Evolutionary conservation across 768 basidiomycete genomes (phyloP).

Genomic region (Podaxis sp.): DNA sequence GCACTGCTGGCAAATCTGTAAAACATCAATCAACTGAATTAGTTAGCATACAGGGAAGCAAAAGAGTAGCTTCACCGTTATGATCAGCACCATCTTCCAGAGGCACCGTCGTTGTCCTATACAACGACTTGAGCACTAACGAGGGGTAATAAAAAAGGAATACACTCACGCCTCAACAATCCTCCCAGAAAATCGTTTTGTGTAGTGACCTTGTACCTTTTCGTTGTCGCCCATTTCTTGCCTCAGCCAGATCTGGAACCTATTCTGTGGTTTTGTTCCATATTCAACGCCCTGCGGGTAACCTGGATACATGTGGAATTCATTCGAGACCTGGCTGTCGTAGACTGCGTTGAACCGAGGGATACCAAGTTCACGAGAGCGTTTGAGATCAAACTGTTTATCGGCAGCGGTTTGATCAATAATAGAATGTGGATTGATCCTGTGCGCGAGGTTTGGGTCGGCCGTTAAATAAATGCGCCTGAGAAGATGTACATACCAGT

Average conservation of each 20-base stretch:
- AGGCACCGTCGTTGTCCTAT: constrained; percentile 56
- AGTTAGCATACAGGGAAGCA: neutral
- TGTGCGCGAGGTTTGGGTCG: constrained; percentile 24
- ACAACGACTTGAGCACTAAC: neutral
- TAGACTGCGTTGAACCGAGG: constrained; percentile 41
- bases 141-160: neutral
- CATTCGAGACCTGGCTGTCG: constrained; percentile 12
- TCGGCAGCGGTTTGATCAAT: constrained; percentile 28
- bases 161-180: constrained; percentile 53
- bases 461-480: neutral
- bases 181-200: constrained; percentile 36
- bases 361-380: constrained; percentile 41
- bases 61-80: constrained; percentile 35
- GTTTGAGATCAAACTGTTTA: constrained; percentile 18
- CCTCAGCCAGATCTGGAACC: constrained; percentile 40
- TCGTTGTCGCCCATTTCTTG: constrained; percentile 27
- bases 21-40: neutral
- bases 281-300: constrained; percentile 46
- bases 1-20: constrained; percentile 41
- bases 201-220: constrained; percentile 57
- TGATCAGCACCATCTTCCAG: constrained; percentile 51
- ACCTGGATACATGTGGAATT: constrained; percentile 37
- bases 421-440: constrained; percentile 57
- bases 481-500: constrained; percentile 48
- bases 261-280: constrained; percentile 41